These are phyloP conservation scores for Westerdykella sp. DNA, from an alignment of 2,329 filamentous ascomycete genomes.

Conservation along the genomic window DNA sequence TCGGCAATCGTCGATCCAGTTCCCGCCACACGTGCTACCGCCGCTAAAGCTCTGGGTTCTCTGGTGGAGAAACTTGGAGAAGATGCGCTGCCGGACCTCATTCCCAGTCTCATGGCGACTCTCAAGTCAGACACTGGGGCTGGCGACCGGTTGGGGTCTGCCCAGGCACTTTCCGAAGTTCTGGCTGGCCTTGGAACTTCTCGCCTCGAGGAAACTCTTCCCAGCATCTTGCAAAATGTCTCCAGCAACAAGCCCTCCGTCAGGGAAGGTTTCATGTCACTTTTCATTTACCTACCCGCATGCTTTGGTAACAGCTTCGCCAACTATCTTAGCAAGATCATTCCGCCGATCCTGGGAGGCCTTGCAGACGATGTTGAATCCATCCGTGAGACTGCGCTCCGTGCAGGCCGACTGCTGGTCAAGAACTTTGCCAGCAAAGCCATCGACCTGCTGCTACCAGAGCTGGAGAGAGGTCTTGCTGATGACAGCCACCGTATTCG, in stretches of 20 bases:
- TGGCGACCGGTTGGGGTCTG: conserved; percentile 90
- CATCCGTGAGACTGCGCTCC: conserved; percentile 92
- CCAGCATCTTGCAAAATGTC: conserved; percentile 93
- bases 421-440: conserved; percentile 97
- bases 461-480: conserved; percentile 92
- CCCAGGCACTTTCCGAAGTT: conserved; percentile 93
- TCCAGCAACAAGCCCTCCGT: conserved; percentile 84
- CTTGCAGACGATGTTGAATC: conserved; percentile 94
- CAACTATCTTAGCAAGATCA: conserved; percentile 89
- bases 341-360: conserved; percentile 88
- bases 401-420: conserved; percentile 86
- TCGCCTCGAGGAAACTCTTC: conserved; percentile 89
- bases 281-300: conserved; percentile 98
- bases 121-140: conserved; percentile 96
- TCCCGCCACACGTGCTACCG: conserved; percentile 90
- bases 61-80: conserved; percentile 98
- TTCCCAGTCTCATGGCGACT: conserved; percentile 94
- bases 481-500: conserved; percentile 97
- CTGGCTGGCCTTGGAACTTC: conserved; percentile 89
- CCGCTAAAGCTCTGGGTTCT: conserved; percentile 90
- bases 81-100: conserved; percentile 92
- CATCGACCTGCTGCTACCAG: conserved; percentile 87
- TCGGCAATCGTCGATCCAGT: conserved; percentile 90
- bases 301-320: conserved; percentile 99
- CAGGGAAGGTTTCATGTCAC: conserved; percentile 97